phyloP scores from a whole-genome alignment of 78 protist genomes.

The Dictyostelium capitatum region DNA sequence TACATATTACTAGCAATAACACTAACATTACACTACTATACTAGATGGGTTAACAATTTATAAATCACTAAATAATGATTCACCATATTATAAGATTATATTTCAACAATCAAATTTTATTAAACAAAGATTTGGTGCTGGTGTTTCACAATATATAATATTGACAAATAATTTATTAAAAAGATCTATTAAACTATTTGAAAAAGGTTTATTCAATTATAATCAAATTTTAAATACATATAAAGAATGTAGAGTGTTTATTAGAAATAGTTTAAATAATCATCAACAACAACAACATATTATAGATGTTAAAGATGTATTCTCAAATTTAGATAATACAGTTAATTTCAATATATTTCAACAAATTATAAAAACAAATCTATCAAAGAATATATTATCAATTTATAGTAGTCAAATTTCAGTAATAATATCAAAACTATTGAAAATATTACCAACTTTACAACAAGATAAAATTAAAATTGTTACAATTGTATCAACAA shows the following conservation, averaged over 20 bases:
- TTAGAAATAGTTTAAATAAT: not conserved
- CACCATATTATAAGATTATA: conserved; percentile 36
- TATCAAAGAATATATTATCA: conserved; percentile 48
- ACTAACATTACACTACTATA: too few species aligned
- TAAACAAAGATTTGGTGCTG: not conserved
- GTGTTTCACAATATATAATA: conserved; percentile 33
- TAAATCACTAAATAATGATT: conserved; percentile 39
- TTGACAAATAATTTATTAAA: conserved; percentile 10
- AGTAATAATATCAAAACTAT: not conserved
- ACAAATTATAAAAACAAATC: conserved; percentile 30
- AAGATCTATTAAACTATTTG: not conserved
- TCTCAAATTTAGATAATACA: not conserved
- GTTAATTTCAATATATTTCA: not conserved
- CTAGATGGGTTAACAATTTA: conserved; percentile 33
- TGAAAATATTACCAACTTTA: not conserved
- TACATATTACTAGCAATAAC: too few species aligned
- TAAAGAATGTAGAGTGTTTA: not conserved
- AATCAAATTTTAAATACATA: not conserved
- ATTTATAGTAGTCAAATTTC: not conserved
- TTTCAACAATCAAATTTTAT: not conserved
- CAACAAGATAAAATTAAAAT: not conserved
- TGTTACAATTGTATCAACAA: not conserved
- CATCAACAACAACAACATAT: not conserved
- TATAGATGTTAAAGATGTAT: not conserved
- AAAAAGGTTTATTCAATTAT: conserved; percentile 4